Evolutionary conservation across 805 yeast genomes (phyloP), one percentile per base, ranked within the genome.

Genomic region (Candida ulmi): DNA sequence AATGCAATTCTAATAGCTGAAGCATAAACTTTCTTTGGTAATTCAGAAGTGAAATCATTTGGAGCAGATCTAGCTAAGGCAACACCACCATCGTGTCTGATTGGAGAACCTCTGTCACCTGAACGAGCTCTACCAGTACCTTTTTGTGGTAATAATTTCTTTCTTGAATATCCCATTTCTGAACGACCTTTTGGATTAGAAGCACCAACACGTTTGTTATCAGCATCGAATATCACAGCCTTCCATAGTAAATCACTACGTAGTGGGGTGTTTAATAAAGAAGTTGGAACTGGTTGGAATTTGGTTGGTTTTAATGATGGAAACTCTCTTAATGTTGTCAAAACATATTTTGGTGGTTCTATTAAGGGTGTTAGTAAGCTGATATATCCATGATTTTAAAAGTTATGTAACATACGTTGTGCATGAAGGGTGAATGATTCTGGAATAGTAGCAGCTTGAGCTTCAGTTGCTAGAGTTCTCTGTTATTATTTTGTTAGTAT

Each of bases 31-130:
- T 86, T 80, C 27, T 58, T 57, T 17, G 95, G 95, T 50, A 93
- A 70, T 11, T 72, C 77, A 3, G 96, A 83, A 23, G 88, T 73
- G 73, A 82, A 80, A 60, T 91, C 95, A 55, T 84, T 88, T 36
- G 96, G 95, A 3, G 96, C 96, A 39, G 75, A 77, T 58, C 93
- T 81, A 13, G 93, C 96, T 54, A 83, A 77, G 0, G 98, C 97
- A 52, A 82, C 72, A 38, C 91, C 88, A 60, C 96, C 96, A 55
- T 84, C 87, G 55, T 78, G 80, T 66, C 96, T 80, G 33, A 81
- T 83, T 36, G 99, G 99, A 18, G 96, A 87, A 55, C 90, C 91
- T 43, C 85, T 88, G 64, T 90, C 97, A 68, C 99, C 99, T 39
- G 78, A 83, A 71, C 99, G 81, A 39, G 99, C 99, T 45, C 76